Evolutionary conservation across 2,329 filamentous ascomycete genomes (phyloP), one percentile per base, ranked within the genome.

Genomic region (Alternaria gaisen): DNA sequence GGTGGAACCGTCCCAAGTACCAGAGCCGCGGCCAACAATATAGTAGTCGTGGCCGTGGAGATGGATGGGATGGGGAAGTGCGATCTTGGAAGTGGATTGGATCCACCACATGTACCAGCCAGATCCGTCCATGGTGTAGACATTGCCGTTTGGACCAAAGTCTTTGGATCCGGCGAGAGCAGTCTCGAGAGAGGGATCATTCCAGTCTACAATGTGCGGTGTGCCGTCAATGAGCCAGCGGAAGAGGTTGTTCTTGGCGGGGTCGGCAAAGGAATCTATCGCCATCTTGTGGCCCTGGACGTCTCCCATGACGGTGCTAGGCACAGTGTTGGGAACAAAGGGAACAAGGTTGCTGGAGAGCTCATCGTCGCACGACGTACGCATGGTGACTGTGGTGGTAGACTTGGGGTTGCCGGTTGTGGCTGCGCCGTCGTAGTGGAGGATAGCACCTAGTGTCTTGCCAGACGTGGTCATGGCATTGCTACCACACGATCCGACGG

Each of bases 31-130:
- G 9, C 76, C 80, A 3, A 83, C 65, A 28, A 81, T 69, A 65
- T 77, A 82, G 64, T 82, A 82, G 64, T 83, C 80, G 57, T 79
- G 75, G 50, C 78, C 78, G 61, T 80, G 78, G 10, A 80, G 71
- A 65, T 80, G 79, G 38, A 80, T 80, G 3, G 79, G 79, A 56
- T 78, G 77, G 5, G 82, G 79, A 2, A 82, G 60, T 3, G 71
- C 63, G 24, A 79, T 56, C 24, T 65, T 22, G 56, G 77, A 62
- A 5, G 72, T 77, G 5, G 74, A 72, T 56, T 84, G 81, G 48
- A 85, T 81, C 60, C 81, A 79, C 82, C 81, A 84, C 61, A 82
- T 80, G 30, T 81, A 82, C 83, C 81, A 83, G 12, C 65, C 66
- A 16, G 61, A 62, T 12, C 60, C 67, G 0, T 63, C 52, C 67